Percentiles rank a stretch among this genome's conserved stretches.
These are phyloP conservation scores for Microsporum audouinii DNA, from an alignment of 2,329 filamentous ascomycete genomes.

Conservation along the genomic window DNA sequence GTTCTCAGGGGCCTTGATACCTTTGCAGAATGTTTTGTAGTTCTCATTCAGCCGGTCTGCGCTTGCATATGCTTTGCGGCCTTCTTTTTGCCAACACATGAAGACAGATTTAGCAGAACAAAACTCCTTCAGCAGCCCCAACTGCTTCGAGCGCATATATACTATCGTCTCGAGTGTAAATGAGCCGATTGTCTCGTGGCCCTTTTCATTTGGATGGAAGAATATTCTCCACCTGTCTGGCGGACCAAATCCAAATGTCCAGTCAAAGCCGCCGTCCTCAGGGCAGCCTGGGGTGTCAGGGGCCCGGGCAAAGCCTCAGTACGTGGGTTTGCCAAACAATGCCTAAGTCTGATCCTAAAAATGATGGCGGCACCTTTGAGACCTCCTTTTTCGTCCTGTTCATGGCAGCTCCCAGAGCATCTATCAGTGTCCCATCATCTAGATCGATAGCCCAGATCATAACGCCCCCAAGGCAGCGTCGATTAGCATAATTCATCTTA, in stretches of 20 bases:
- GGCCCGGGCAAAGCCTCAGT: constrained; percentile 9
- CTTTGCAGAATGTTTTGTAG: constrained; percentile 23
- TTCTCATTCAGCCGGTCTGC: constrained; percentile 18
- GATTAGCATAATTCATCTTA: constrained; percentile 26
- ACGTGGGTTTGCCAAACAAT: not conserved
- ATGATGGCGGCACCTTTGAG: not conserved
- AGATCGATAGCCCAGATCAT: constrained; percentile 11
- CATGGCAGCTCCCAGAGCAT: constrained; percentile 4
- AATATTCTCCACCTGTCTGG: constrained; percentile 23
- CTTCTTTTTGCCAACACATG: constrained; percentile 21
- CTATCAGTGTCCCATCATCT: constrained; percentile 8
- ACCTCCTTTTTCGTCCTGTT: not conserved
- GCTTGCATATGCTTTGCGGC: constrained; percentile 17
- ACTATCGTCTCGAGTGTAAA: constrained; percentile 19
- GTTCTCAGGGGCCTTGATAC: constrained; percentile 11
- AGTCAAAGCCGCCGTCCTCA: constrained; percentile 14
- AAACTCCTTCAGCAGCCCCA: constrained; percentile 11
- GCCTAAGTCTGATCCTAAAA: not conserved
- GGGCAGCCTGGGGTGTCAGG: constrained; percentile 21
- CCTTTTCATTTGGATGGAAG: constrained; percentile 26
- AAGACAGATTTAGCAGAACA: constrained; percentile 16
- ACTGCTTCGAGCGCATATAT: constrained; percentile 15
- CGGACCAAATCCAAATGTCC: constrained; percentile 7
- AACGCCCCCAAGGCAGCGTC: constrained; percentile 19
- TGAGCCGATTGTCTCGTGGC: constrained; percentile 17